These are phyloP conservation scores for Cyclostephanos invisitatus DNA, from an alignment of 108 stramenopile genomes.

Conservation along the genomic window DNA sequence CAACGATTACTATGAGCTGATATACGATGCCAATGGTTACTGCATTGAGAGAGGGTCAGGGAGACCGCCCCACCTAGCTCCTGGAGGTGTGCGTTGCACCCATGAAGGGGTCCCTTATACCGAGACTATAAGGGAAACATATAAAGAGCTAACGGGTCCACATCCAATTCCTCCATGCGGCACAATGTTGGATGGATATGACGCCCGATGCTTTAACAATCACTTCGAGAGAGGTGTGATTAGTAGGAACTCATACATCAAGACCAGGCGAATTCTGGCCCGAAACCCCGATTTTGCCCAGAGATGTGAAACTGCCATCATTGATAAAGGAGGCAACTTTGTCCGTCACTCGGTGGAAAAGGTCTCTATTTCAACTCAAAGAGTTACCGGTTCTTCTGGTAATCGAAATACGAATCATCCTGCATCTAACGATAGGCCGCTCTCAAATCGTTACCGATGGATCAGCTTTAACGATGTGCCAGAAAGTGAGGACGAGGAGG, in stretches of 20 bases:
- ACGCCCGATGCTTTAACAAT: conserved; percentile 4
- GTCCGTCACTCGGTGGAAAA: conserved; percentile 3
- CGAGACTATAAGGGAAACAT: conserved; percentile 58
- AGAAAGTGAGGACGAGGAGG: conserved; percentile 53
- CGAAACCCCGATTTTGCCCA: conserved; percentile 25
- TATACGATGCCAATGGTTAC: conserved; percentile 76
- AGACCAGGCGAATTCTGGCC: conserved; percentile 20
- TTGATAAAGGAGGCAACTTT: conserved; percentile 24
- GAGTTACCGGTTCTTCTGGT: conserved; percentile 8
- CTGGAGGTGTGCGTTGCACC: conserved; percentile 63
- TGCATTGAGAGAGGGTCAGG: conserved; percentile 82
- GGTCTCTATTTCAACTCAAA: not conserved
- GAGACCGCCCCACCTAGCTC: conserved; percentile 83
- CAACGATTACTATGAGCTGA: conserved; percentile 88
- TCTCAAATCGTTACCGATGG: conserved; percentile 67
- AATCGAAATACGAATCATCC: conserved; percentile 10
- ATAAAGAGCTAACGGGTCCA: conserved; percentile 56
- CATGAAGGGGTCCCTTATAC: conserved; percentile 63
- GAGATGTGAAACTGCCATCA: conserved; percentile 30
- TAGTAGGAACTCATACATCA: conserved; percentile 22
- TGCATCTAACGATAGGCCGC: conserved; percentile 17
- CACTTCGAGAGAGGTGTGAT: conserved; percentile 39
- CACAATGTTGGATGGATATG: conserved; percentile 45
- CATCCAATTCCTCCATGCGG: conserved; percentile 46
- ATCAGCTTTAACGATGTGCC: conserved; percentile 57